These are phyloP conservation scores for Pythium volutum DNA, from an alignment of 352 stramenopile species.

Conservation along the genomic window DNA sequence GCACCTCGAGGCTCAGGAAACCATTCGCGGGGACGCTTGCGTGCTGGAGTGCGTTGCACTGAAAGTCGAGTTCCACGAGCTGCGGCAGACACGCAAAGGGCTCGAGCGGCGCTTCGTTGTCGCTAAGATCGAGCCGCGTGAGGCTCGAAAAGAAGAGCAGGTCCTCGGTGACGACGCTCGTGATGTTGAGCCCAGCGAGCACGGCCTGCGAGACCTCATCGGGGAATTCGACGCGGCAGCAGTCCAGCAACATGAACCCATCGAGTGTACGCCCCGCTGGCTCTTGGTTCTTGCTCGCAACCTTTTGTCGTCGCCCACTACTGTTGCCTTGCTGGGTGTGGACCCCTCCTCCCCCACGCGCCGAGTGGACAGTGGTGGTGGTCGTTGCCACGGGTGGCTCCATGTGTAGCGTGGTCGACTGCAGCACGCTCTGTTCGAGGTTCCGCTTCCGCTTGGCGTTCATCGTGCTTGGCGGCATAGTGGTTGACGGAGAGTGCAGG, in stretches of 20 bases:
- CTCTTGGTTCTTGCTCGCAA: conserved; percentile 18
- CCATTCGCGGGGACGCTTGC: conserved; percentile 39
- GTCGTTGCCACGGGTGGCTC: neutral
- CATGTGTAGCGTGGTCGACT: conserved; percentile 26
- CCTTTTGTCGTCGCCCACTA: neutral
- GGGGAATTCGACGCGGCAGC: conserved; percentile 76
- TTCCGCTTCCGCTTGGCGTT: conserved; percentile 35
- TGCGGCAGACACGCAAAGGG: conserved; percentile 64
- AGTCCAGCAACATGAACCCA: conserved; percentile 77
- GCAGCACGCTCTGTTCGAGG: conserved; percentile 25
- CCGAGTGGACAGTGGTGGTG: neutral
- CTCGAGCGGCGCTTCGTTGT: conserved; percentile 75
- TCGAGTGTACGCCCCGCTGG: conserved; percentile 39
- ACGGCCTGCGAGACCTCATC: conserved; percentile 68
- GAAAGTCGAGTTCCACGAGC: conserved; percentile 69
- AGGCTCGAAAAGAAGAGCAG: conserved; percentile 79
- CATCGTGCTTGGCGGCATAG: neutral
- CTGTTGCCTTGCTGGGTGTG: neutral
- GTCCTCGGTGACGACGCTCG: conserved; percentile 61
- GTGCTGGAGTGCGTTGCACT: conserved; percentile 70
- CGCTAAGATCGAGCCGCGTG: conserved; percentile 70
- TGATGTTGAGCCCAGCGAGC: conserved; percentile 60
- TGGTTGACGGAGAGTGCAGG: neutral
- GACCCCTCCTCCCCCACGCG: conserved; percentile 1
- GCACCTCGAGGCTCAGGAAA: conserved; percentile 67